Percentiles rank a stretch among this genome's conserved stretches.
Evolutionary conservation across 305 asterid species (phyloP).

Genomic region (Solanum hybrid): DNA sequence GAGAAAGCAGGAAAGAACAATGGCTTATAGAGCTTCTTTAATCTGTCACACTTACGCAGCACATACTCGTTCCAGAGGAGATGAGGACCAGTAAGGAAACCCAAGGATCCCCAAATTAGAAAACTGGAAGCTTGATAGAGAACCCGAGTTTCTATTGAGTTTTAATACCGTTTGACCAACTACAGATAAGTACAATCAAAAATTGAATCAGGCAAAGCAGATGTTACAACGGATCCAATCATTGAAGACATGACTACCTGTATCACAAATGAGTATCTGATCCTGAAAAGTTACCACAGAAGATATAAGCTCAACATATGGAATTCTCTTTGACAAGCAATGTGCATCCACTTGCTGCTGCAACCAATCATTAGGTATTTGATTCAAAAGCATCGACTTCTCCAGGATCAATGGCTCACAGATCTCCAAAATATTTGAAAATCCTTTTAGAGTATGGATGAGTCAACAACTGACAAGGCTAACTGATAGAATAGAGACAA

Average conservation of each 20-base stretch:
- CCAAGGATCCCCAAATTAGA: slow-evolving; percentile 78
- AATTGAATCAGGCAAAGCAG: slow-evolving; percentile 10
- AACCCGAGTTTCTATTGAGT: slow-evolving; percentile 44
- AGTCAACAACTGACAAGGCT: slow-evolving; percentile 18
- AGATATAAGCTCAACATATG: slow-evolving; percentile 66
- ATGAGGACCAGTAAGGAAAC: slow-evolving; percentile 78
- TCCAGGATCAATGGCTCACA: slow-evolving; percentile 67
- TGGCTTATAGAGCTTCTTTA: not conserved
- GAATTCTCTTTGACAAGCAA: slow-evolving; percentile 43
- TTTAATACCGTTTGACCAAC: slow-evolving; percentile 68
- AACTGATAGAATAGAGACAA: not conserved
- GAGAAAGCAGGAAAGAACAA: slow-evolving; percentile 13
- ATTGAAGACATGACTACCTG: slow-evolving; percentile 39
- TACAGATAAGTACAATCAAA: slow-evolving; percentile 35
- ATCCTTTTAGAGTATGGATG: slow-evolving; percentile 42
- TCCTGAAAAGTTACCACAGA: slow-evolving; percentile 49
- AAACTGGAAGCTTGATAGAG: slow-evolving; percentile 39
- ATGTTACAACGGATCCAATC: slow-evolving; percentile 4
- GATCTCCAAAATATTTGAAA: slow-evolving; percentile 72
- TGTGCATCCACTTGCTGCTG: slow-evolving; percentile 28
- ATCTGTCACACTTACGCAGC: slow-evolving; percentile 40
- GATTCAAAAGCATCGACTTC: slow-evolving; percentile 47
- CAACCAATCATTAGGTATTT: slow-evolving; percentile 55
- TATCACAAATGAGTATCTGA: slow-evolving; percentile 53
- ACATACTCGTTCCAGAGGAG: slow-evolving; percentile 57